Conservation (phyloP, 1,284 basidiomycete genomes). For the Melampsora abietis-canadensis region DNA sequence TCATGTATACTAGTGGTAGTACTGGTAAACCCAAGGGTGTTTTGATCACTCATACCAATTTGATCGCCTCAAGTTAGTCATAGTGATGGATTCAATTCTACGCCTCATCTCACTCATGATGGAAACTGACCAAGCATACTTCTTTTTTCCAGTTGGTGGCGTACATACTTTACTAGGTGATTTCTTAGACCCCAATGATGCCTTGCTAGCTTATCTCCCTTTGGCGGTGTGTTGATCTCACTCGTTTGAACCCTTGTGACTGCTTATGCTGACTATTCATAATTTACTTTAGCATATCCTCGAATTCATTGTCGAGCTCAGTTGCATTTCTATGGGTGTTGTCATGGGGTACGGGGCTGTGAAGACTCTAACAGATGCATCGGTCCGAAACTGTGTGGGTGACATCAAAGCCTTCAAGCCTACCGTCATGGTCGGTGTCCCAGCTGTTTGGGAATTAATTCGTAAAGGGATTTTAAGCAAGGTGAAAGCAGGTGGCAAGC, state of each 20-base stretch:
- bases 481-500: constrained; percentile 62
- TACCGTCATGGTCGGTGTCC: constrained; percentile 83
- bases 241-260: constrained; percentile 44
- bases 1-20: constrained; percentile 96
- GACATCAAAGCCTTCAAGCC: constrained; percentile 81
- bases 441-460: constrained; percentile 66
- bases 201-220: constrained; percentile 47
- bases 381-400: constrained; percentile 81
- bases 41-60: constrained; percentile 79
- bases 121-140: constrained; percentile 48
- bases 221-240: constrained; percentile 46
- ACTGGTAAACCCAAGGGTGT: constrained; percentile 93
- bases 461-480: constrained; percentile 86
- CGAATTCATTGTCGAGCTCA: constrained; percentile 43
- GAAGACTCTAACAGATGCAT: constrained; percentile 92
- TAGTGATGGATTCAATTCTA: background rate
- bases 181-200: constrained; percentile 67
- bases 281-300: constrained; percentile 26
- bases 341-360: constrained; percentile 83
- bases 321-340: constrained; percentile 60
- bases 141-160: constrained; percentile 62
- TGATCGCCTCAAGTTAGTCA: constrained; percentile 64
- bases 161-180: constrained; percentile 73
- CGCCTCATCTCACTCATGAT: constrained; percentile 20
- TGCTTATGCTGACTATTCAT: background rate